phyloP scores from a whole-genome alignment of 2,329 filamentous ascomycete species.

The Exophiala dermatitidis region DNA sequence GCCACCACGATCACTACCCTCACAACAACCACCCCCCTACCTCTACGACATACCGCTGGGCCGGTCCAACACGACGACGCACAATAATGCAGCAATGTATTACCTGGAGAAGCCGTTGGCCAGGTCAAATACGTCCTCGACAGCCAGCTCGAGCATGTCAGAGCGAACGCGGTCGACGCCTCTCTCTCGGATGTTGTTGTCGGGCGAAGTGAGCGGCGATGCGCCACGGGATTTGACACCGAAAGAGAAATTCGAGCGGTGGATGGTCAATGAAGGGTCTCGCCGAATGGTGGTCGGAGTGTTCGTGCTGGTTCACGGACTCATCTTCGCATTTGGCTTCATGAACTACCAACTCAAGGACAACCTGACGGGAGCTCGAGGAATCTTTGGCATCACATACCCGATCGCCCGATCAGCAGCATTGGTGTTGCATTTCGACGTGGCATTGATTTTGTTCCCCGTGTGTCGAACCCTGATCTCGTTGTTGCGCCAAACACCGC shows the following conservation, averaged over 20 bases:
- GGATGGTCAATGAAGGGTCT: slow-evolving; percentile 88
- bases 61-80: slow-evolving; percentile 24
- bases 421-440: slow-evolving; percentile 71
- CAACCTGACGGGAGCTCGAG: slow-evolving; percentile 58
- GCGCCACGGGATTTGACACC: slow-evolving; percentile 60
- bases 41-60: slow-evolving; percentile 24
- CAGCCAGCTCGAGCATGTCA: slow-evolving; percentile 21
- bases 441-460: slow-evolving; percentile 62
- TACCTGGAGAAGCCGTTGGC: slow-evolving; percentile 26
- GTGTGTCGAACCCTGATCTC: slow-evolving; percentile 81
- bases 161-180: slow-evolving; percentile 78
- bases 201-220: slow-evolving; percentile 72
- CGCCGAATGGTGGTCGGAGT: slow-evolving; percentile 72
- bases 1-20: neutral
- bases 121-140: slow-evolving; percentile 19
- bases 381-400: slow-evolving; percentile 67
- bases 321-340: slow-evolving; percentile 74
- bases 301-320: slow-evolving; percentile 64
- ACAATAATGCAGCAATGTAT: slow-evolving; percentile 25
- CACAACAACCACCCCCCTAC: slow-evolving; percentile 3
- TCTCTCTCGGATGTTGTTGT: slow-evolving; percentile 72
- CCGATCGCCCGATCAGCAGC: slow-evolving; percentile 69
- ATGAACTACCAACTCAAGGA: slow-evolving; percentile 73
- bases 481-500: slow-evolving; percentile 67
- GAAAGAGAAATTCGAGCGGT: slow-evolving; percentile 68